Base-by-base conservation (phyloP, 108 stramenopile genomes). In the Conticribra weissflogii region DNA sequence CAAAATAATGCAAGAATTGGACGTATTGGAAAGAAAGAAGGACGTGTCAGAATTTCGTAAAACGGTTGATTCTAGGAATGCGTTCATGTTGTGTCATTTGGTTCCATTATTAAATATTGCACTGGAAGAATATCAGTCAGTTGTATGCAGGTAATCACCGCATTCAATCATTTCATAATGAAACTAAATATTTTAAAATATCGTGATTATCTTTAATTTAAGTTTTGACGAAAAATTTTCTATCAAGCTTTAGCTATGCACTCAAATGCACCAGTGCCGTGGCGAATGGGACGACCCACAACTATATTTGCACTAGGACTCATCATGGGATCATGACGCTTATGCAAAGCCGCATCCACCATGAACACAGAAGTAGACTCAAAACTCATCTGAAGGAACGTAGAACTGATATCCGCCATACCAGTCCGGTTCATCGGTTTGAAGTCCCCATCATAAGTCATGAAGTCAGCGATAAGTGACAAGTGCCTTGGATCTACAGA, bases 311-410 rank as follows among this genome's bases (percentile, higher is more conserved):
- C 86, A 64, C 96, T 96, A 16, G 98, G 97, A 25, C 90, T 90
- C 66, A 79, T 80, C 58, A 97, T 72, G 3, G 71, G 58, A 52
- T 99, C 98, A 27, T 68, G 73, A 45, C 81, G 66, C 19, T 78
- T 79, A 22, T 83, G 78, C 24, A 95, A 27, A 0, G 98, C 98
- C 24, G 99, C 98, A 27, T 94, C 81, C 3, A 92, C 92, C 81
- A 99, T 85, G 77, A 99, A 99, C 0, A 85, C 83, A 1, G 95
- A 85, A 19, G 98, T 99, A 7, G 98, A 99, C 85, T 99, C 99
- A 70, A 97, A 99, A 78, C 95, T 96, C 98, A 99, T 99, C 71
- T 98, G 97, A 55, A 98, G 78, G 68, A 97, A 98, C 9, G 98
- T 84, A 5, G 96, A 97, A 32, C 92, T 85, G 49, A 84, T 74